Percentiles rank a stretch among this genome's conserved stretches.
Evolutionary conservation across 2,329 filamentous ascomycete genomes (phyloP).

Genomic region (Cordyceps javanica): DNA sequence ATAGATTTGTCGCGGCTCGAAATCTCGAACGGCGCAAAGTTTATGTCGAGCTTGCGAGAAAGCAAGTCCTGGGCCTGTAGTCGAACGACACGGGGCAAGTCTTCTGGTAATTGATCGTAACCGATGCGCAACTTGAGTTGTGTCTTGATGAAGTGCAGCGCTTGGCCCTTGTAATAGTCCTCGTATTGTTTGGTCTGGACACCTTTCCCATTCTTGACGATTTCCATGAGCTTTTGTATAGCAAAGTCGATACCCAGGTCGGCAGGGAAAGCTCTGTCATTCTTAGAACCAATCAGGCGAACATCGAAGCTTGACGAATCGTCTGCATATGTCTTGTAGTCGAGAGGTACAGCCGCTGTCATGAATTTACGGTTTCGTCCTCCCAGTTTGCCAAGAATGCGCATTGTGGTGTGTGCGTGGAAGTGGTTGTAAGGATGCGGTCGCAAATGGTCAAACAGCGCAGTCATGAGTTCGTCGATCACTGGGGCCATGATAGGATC

Average conservation of each 20-base stretch:
- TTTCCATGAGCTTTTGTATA: slow-evolving; percentile 79
- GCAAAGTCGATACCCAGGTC: slow-evolving; percentile 84
- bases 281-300: slow-evolving; percentile 80
- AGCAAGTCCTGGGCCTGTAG: slow-evolving; percentile 84
- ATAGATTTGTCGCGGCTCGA: slow-evolving; percentile 79
- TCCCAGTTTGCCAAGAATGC: slow-evolving; percentile 92
- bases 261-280: slow-evolving; percentile 80
- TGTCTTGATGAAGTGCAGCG: slow-evolving; percentile 77
- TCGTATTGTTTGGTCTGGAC: slow-evolving; percentile 59
- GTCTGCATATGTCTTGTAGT: slow-evolving; percentile 79
- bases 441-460: slow-evolving; percentile 89
- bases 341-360: slow-evolving; percentile 78
- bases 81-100: slow-evolving; percentile 76
- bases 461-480: slow-evolving; percentile 97
- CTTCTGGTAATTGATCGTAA: slow-evolving; percentile 80
- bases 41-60: slow-evolving; percentile 63
- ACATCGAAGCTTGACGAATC: slow-evolving; percentile 84
- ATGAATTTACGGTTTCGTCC: slow-evolving; percentile 94
- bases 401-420: slow-evolving; percentile 94
- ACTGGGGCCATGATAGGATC: slow-evolving; percentile 99
- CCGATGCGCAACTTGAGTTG: slow-evolving; percentile 90
- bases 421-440: slow-evolving; percentile 96
- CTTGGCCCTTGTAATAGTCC: slow-evolving; percentile 86
- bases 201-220: slow-evolving; percentile 55
- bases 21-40: slow-evolving; percentile 63